Evolutionary conservation across 257 asterid genomes (phyloP), one percentile per base, ranked within the genome.

Genomic region (Petunia secreta): DNA sequence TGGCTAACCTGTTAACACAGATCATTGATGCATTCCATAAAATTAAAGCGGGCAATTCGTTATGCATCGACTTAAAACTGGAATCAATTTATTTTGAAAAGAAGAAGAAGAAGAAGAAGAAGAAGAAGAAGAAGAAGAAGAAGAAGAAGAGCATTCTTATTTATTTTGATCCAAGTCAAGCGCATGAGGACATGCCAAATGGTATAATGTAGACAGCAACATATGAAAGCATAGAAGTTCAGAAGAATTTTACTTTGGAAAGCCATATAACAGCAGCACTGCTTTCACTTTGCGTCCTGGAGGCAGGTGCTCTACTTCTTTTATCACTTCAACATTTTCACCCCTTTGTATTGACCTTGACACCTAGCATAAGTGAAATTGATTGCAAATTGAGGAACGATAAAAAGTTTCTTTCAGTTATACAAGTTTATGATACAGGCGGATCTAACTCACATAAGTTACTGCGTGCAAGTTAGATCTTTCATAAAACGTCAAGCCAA

Each of bases 401-500:
- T n/a, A n/a, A n/a, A n/a, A n/a, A n/a, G n/a, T n/a, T n/a, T n/a
- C n/a, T n/a, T n/a, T n/a, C n/a, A n/a, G n/a, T n/a, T n/a, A n/a
- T n/a, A n/a, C n/a, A n/a, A n/a, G n/a, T n/a, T n/a, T n/a, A n/a
- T n/a, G n/a, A n/a, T n/a, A n/a, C n/a, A n/a, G n/a, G n/a, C n/a
- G n/a, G n/a, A n/a, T n/a, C n/a, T n/a, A n/a, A n/a, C 78, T 73
- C 46, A 73, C 78, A 73, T 50, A 73, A 50, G 78, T 73, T 36
- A 73, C 36, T 1, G 46, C 36, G 10, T 50, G 46, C 78, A 73
- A 73, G 34, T 34, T 38, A 36, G 46, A 73, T 34, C 48, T 34
- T 1, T 73, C 78, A 73, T 50, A 73, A n/a, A 34, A 0, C 13
- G 78, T 73, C 63, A 73, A 11, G 36, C 80, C 67, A 57, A 43